These are phyloP conservation scores for Waitea zeae DNA, from an alignment of 1,284 basidiomycete species.

Conservation along the genomic window DNA sequence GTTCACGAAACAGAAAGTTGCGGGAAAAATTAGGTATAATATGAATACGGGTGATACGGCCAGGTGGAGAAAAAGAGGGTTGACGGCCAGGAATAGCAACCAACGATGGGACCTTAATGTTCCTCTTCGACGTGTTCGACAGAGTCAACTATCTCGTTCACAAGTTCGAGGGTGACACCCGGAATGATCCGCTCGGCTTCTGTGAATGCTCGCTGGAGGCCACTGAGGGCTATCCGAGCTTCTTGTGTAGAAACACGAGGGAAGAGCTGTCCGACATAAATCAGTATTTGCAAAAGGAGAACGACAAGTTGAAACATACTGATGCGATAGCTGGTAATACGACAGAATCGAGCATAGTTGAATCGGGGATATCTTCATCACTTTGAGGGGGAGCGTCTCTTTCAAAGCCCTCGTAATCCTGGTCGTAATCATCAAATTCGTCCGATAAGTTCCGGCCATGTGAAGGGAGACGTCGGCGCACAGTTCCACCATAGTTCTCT, in stretches of 20 bases:
- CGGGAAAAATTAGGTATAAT: no score
- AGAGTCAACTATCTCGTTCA: conserved; percentile 81
- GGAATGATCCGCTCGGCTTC: conserved; percentile 84
- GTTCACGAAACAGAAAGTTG: no score
- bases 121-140: conserved; percentile 75
- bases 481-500: no score
- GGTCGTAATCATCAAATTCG: conserved; percentile 51
- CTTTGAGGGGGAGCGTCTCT: conserved; percentile 8
- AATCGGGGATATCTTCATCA: conserved; percentile 41
- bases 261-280: conserved; percentile 42
- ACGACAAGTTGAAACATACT: no score
- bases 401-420: conserved; percentile 23
- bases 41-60: conserved; percentile 2
- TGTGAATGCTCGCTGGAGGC: conserved; percentile 77
- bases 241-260: conserved; percentile 79
- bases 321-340: conserved; percentile 85
- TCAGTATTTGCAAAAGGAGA: no score
- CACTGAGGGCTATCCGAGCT: conserved; percentile 68
- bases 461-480: no score
- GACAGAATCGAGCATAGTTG: conserved; percentile 87
- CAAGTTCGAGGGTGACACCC: conserved; percentile 64
- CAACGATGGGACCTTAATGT: no score
- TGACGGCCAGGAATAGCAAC: no score
- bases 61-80: no score
- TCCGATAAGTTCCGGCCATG: conserved; percentile 41